phyloP scores from a whole-genome alignment of 345 rosid species.

The Pistacia vera region DNA sequence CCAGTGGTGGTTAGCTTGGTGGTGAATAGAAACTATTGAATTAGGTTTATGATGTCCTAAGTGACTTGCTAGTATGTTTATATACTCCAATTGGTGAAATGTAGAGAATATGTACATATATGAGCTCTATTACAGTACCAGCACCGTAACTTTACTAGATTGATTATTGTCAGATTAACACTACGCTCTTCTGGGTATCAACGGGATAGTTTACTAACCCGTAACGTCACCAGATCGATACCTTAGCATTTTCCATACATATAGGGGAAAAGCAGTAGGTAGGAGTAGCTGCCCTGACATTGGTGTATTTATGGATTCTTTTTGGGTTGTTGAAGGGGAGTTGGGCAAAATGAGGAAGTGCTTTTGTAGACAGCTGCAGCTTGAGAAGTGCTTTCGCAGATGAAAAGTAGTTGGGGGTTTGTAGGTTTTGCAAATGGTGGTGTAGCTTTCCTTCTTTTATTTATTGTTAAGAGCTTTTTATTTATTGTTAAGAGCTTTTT shows the following conservation, averaged over 20 bases:
- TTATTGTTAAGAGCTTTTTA: not conserved
- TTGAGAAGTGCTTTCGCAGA: not conserved
- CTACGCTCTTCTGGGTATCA: too few relatives aligned
- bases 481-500: not conserved
- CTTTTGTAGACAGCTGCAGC: too few relatives aligned
- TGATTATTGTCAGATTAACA: too few relatives aligned
- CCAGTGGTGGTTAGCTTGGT: not conserved
- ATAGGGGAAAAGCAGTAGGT: too few relatives aligned
- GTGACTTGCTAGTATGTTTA: not conserved
- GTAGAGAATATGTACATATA: not conserved
- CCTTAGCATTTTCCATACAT: too few relatives aligned
- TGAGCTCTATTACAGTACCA: too few relatives aligned
- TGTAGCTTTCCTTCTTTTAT: too few relatives aligned
- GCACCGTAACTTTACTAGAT: too few relatives aligned
- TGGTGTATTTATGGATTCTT: not conserved
- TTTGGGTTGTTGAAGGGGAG: not conserved
- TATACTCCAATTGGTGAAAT: not conserved
- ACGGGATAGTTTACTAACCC: too few relatives aligned
- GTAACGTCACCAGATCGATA: too few relatives aligned
- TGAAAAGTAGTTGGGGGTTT: not conserved
- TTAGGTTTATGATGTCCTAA: not conserved
- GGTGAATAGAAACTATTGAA: not conserved
- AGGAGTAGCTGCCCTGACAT: not conserved
- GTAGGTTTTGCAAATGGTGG: not conserved
- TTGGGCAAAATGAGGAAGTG: too few relatives aligned